phyloP scores from a whole-genome alignment of 139 green algal species.

The Chlorokybus atmophyticus region DNA sequence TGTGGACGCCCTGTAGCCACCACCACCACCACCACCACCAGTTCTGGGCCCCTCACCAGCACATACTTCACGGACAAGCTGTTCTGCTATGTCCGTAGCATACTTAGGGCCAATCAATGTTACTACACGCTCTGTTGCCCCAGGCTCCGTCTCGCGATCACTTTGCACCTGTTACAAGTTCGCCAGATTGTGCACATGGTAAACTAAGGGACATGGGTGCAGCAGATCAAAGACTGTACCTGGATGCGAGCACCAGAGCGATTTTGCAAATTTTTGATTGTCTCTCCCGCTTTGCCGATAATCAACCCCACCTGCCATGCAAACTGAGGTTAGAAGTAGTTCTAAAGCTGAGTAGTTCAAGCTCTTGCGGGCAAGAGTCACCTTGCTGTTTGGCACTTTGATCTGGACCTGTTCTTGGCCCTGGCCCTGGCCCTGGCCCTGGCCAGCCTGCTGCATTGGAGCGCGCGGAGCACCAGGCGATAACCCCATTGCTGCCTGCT shows the following conservation, averaged over 20 bases:
- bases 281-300: conserved; percentile 88
- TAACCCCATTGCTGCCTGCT: too few relatives aligned
- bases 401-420: conserved; percentile 9
- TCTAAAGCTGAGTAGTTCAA: too few relatives aligned
- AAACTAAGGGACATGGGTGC: too few relatives aligned
- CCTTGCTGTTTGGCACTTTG: conserved; percentile 24
- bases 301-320: conserved; percentile 85
- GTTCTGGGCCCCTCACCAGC: too few relatives aligned
- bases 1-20: too few relatives aligned
- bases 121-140: conserved; percentile 16
- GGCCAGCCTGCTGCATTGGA: too few relatives aligned
- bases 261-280: conserved; percentile 86
- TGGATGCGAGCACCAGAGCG: conserved; percentile 66
- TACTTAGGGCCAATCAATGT: conserved; percentile 22
- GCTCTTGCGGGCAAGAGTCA: conserved; percentile 1
- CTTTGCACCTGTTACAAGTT: conserved; percentile 27
- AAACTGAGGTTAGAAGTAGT: too few relatives aligned
- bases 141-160: conserved; percentile 19
- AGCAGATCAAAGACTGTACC: conserved; percentile 22
- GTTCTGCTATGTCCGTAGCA: conserved; percentile 9
- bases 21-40: too few relatives aligned
- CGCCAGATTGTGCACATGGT: too few relatives aligned
- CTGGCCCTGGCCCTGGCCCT: too few relatives aligned
- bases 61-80: conserved; percentile 27
- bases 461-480: too few relatives aligned